Base-by-base conservation (phyloP, 345 rosid species). In the Eucalyptus polyanthemos region DNA sequence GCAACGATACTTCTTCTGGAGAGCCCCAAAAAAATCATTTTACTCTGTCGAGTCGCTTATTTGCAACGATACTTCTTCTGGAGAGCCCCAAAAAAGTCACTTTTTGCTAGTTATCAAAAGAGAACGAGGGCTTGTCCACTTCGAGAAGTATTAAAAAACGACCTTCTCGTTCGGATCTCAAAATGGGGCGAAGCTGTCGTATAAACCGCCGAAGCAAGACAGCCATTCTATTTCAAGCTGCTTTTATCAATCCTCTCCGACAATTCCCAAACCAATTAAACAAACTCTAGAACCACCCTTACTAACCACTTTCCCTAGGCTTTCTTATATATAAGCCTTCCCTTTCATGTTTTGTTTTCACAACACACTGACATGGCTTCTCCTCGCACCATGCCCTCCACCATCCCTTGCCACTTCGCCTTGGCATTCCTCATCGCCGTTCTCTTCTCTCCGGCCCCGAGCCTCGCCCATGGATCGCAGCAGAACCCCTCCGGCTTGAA, bases 401-500 rank as follows among this genome's bases (percentile, higher is more conserved):
- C 80, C 60, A 0, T 69, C 14, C 27, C 56, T 21, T 37, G 89
- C 51, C 50, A 62, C 67, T 40, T 92, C 80, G 87, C 88, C 42
- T 88, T 87, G 22, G 88, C 91, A 88, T 31, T 90, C 88, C 83
- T 76, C 83, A 37, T 76, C 14, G 87, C 50, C 60, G 27, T 87
- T 40, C 45, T 86, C 87, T 42, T 91, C 90, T 51, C 90, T 67
- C 67, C 58, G 56, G 31, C 56, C 44, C 89, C 13, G 3, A 56
- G 83, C 44, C 88, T 22, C 17, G 37, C 25, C 9, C 60, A 21
- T 80, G 88, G 45, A 42, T 67, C 8, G 91, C 95, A 8, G 22
- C 49, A 2, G 47, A 45, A 15, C 40, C 83, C 8, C 65, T 29
- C 81, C 8, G 2, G 40, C 88, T 45, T 14, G 89, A 97, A 97